Evolutionary conservation across 495 filamentous ascomycete species (phyloP), one percentile per base, ranked within the genome.

Genomic region (Saxophila tyrrhenica): DNA sequence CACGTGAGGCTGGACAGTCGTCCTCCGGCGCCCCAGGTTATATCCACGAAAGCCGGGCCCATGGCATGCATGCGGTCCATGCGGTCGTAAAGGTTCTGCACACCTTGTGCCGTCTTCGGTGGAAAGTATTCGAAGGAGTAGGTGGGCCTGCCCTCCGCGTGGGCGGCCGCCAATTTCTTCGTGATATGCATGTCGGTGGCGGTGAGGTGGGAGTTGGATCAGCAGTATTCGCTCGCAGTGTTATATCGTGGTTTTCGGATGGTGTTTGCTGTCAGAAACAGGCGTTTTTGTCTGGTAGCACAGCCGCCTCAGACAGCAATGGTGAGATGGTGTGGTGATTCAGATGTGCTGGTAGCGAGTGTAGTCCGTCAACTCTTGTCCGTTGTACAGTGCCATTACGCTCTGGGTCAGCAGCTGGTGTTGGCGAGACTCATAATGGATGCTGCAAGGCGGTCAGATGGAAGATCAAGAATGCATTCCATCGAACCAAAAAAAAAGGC

Each of bases 121-220:
- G 94, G 91, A 71, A 97, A 99, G 76, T 95, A 99, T 72, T 99
- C 94, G 69, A 99, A 99, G 25, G 94, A 97, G 77, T 96, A 95
- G 51, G 86, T 87, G 46, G 89, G 83, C 59, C 81, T 78, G 65
- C 80, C 79, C 56, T 83, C 78, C 56, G 75, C 73, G 63, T 87
- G 77, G 72, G 87, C 85, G 63, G 91, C 86, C 57, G 84, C 78
- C 59, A 99, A 75, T 78, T 95, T 96, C 57, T 94, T 84, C 52
- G 79, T 85, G 76, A 99, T 90, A 75, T 97, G 94, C 82, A 85
- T 85, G 44, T 51, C 74, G 61, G 47, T 24, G 19, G 1, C 44
- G 22, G 45, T 48, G 24, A 48, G 10, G 45, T 7, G 10, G 8
- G 20, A 3, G 21, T 48, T 17, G 16, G 35, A 39, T 39, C 8